These are phyloP conservation scores for Magnusiomyces clavatus DNA, from an alignment of 1,139 yeast genomes.

Conservation along the genomic window DNA sequence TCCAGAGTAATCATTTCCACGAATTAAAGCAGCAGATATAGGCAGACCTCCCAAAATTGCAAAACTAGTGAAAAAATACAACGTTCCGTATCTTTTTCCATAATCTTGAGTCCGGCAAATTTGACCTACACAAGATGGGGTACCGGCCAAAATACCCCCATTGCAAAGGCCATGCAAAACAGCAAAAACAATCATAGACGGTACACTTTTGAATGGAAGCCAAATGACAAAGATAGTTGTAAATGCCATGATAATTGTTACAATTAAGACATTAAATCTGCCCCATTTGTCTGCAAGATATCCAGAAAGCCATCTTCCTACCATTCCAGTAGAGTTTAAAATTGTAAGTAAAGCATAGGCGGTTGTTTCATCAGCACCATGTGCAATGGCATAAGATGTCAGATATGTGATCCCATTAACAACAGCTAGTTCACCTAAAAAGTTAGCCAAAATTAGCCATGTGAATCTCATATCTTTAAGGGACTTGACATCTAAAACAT, in stretches of 20 bases:
- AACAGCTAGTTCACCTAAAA: conserved; percentile 51
- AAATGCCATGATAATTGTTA: conserved; percentile 27
- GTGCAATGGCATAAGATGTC: conserved; percentile 49
- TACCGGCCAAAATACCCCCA: conserved; percentile 41
- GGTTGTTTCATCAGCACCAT: conserved; percentile 45
- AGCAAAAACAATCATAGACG: conserved; percentile 41
- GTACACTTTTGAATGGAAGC: conserved; percentile 39
- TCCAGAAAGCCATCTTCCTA: conserved; percentile 15
- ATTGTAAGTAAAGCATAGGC: conserved; percentile 43
- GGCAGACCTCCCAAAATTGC: conserved; percentile 44
- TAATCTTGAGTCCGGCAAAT: conserved; percentile 42
- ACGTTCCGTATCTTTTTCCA: conserved; percentile 43
- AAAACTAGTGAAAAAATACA: conserved; percentile 39
- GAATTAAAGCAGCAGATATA: conserved; percentile 43
- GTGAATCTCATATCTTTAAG: conserved; percentile 37
- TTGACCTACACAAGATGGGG: conserved; percentile 46
- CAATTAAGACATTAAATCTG: conserved; percentile 45
- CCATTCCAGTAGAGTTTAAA: conserved; percentile 50
- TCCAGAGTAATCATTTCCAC: conserved; percentile 27
- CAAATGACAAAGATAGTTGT: conserved; percentile 38
- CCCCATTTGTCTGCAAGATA: conserved; percentile 43
- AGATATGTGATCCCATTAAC: conserved; percentile 47
- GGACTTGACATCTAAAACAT: conserved; percentile 27
- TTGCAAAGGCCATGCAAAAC: conserved; percentile 45
- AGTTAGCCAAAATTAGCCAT: conserved; percentile 37